Evolutionary conservation across 345 rosid genomes (phyloP).

Genomic region (Triadica sebifera): DNA sequence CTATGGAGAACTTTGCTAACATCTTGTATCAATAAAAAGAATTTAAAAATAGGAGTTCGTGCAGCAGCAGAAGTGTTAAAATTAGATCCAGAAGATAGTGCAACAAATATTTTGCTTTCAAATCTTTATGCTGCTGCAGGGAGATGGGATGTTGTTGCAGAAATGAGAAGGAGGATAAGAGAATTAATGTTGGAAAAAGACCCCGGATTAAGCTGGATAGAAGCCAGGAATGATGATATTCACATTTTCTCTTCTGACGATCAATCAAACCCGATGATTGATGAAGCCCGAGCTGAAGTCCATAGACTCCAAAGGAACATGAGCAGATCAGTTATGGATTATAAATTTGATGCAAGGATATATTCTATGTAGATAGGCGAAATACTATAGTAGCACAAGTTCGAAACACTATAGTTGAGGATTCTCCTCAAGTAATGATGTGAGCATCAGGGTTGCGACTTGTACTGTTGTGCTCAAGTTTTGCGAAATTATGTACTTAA

Average conservation of each 20-base stretch:
- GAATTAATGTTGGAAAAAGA: conserved; percentile 51
- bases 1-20: conserved; percentile 86
- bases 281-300: conserved; percentile 45
- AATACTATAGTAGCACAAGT: background rate
- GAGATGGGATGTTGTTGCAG: conserved; percentile 67
- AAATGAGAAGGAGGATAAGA: conserved; percentile 59
- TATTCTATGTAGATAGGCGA: background rate
- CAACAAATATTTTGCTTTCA: conserved; percentile 59
- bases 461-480: no score
- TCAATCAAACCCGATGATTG: conserved; percentile 40
- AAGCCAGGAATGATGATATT: conserved; percentile 41
- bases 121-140: conserved; percentile 68
- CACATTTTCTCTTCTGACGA: conserved; percentile 62
- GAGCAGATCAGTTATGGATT: conserved; percentile 31
- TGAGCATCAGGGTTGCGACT: background rate
- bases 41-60: conserved; percentile 48
- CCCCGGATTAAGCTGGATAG: conserved; percentile 88
- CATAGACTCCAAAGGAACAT: conserved; percentile 48
- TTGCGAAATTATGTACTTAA: no score
- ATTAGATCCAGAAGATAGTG: conserved; percentile 55
- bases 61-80: conserved; percentile 63
- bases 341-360: conserved; percentile 20
- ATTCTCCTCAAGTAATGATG: background rate
- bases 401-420: background rate
- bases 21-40: conserved; percentile 53